A percentile compares a stretch with the other conserved stretches of the same genome.
Evolutionary conservation across 768 basidiomycete species (phyloP).

Genomic region (Xanthoconium stramineum): DNA sequence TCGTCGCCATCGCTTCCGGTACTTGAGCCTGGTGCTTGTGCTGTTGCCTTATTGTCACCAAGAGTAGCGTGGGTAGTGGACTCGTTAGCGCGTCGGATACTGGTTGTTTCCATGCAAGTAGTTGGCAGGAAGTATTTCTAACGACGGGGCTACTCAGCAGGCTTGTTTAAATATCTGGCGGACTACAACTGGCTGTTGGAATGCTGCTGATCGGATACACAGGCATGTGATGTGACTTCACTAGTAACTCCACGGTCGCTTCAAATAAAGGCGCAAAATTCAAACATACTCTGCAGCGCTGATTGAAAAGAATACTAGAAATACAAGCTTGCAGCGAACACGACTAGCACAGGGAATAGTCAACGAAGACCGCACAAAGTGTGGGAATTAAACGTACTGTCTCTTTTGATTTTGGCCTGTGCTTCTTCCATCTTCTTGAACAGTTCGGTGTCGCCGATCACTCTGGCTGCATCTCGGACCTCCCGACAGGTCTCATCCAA

Average conservation of each 20-base stretch:
- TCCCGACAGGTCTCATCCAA: slow-evolving; percentile 97
- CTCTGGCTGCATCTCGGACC: slow-evolving; percentile 93
- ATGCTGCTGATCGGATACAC: slow-evolving; percentile 14
- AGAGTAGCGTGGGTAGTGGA: not conserved
- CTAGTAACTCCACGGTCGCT: not conserved
- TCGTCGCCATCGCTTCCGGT: slow-evolving; percentile 11
- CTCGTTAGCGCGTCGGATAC: not conserved
- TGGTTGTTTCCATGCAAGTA: slow-evolving; percentile 13
- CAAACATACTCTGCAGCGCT: not conserved
- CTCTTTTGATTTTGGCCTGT: slow-evolving; percentile 90
- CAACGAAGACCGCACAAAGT: not conserved
- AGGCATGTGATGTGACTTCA: slow-evolving; percentile 9
- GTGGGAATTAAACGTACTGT: slow-evolving; percentile 62
- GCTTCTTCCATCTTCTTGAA: slow-evolving; percentile 99
- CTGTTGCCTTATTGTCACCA: not conserved
- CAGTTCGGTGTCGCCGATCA: slow-evolving; percentile 92
- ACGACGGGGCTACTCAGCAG: not conserved
- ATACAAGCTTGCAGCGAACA: slow-evolving; percentile 85
- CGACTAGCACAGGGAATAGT: slow-evolving; percentile 45
- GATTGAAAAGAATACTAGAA: slow-evolving; percentile 44
- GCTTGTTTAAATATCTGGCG: slow-evolving; percentile 14
- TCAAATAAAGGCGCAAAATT: not conserved
- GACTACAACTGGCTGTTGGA: slow-evolving; percentile 14
- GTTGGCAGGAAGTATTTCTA: not conserved
- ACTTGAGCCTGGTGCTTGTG: slow-evolving; percentile 1